Base-by-base conservation (phyloP, 2,329 filamentous ascomycete genomes). In the Paraphaeosphaeria sporulosa region DNA sequence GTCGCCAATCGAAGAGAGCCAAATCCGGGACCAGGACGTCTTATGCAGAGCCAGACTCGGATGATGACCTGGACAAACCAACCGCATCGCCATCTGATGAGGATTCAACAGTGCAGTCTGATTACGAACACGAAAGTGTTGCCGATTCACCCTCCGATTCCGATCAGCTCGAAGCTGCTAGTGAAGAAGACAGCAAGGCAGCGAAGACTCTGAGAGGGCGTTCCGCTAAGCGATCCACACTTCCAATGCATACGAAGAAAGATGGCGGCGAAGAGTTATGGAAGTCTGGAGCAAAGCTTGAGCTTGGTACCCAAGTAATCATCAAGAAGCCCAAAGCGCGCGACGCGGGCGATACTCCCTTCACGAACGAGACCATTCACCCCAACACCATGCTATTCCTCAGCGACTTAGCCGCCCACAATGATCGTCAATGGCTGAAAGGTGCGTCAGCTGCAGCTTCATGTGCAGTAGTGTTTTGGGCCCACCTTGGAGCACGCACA, bases 311-410 rank as follows among this genome's bases (percentile, higher is more conserved):
- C 61, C 82, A 86, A 65, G 77, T 90, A 34, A 82, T 89, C 65
- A 87, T 89, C 72, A 84, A 86, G 70, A 87, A 87, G 64, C 87
- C 86, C 3, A 87, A 88, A 74, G 83, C 87, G n/a, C 80, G 87
- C 66, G 83, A 84, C 36, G 81, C 86, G 25, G 87, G 87, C 17
- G 79, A 83, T n/a, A 83, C 81, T 27, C 83, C 84, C 1, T 90
- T 89, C 72, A 73, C 76, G 46, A 83, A 87, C 64, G 78, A 83
- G 42, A 85, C 80, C 9, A 83, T 89, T 56, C 87, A 89, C 74
- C 86, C 86, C 17, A 89, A 90, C 70, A 89, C 87, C 1, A 76
- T 88, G 73, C 76, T 86, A 7, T 90, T 90, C 67, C 75, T 89
- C 60, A 73, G 80, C 60, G 87, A 89, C 58, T 73, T 90, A 60